phyloP scores from a whole-genome alignment of 495 filamentous ascomycete genomes.

The Letharia lupina region DNA sequence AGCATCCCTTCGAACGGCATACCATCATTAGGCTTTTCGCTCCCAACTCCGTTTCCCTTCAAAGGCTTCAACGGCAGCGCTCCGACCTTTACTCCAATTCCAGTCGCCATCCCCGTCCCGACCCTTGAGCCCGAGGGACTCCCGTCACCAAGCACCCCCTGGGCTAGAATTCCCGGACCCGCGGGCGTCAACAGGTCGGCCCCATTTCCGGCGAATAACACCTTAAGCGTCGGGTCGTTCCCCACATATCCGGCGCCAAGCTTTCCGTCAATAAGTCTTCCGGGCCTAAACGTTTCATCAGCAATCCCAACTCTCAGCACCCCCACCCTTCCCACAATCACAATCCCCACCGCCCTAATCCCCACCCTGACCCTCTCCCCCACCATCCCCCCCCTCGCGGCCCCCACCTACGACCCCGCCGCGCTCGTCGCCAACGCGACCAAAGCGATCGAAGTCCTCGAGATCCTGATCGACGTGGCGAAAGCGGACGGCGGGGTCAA shows the following conservation, averaged over 20 bases:
- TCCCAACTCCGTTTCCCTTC: neutral
- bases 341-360: neutral
- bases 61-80: neutral
- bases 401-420: neutral
- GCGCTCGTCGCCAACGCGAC: neutral
- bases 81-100: neutral
- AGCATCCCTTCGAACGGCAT: neutral
- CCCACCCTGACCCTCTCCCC: neutral
- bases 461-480: neutral
- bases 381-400: neutral
- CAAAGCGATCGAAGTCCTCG: neutral
- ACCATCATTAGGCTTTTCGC: neutral
- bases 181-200: neutral
- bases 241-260: neutral
- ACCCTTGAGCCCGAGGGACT: neutral
- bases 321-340: neutral
- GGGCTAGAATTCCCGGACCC: neutral
- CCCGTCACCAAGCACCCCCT: neutral
- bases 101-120: neutral
- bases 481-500: neutral
- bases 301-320: neutral
- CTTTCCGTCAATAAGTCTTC: neutral
- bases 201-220: neutral
- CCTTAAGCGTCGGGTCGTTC: neutral
- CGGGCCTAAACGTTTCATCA: neutral